A percentile compares a stretch with the other conserved stretches of the same genome.
These are phyloP conservation scores for Ramaria rubella DNA, from an alignment of 768 basidiomycete species.

Conservation along the genomic window DNA sequence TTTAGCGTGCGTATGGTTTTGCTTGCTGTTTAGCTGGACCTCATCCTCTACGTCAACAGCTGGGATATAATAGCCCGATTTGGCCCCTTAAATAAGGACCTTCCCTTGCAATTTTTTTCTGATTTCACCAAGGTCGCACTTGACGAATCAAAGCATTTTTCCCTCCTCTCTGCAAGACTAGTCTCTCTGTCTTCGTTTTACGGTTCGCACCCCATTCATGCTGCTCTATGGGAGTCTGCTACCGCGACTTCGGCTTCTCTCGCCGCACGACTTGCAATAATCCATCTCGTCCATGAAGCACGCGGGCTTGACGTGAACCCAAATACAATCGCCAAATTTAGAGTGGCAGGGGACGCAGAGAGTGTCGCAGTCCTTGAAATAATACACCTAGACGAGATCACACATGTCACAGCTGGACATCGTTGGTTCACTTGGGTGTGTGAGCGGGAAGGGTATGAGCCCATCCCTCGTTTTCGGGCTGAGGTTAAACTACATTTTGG, in stretches of 20 bases:
- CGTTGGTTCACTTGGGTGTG: conserved; percentile 81
- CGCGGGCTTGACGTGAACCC: conserved; percentile 82
- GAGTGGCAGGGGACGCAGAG: conserved; percentile 56
- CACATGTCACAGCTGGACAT: conserved; percentile 77
- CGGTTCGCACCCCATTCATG: conserved; percentile 65
- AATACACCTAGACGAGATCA: conserved; percentile 76
- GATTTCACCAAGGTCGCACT: conserved; percentile 82
- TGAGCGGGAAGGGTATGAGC: conserved; percentile 45
- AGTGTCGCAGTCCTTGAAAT: conserved; percentile 64
- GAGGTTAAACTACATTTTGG: conserved; percentile 66
- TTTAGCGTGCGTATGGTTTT: conserved; percentile 10
- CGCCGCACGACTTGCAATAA: conserved; percentile 68
- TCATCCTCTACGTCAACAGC: conserved; percentile 25
- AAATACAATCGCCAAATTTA: conserved; percentile 65
- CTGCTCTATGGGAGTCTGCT: conserved; percentile 76
- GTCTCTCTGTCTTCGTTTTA: conserved; percentile 61
- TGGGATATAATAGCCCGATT: conserved; percentile 85
- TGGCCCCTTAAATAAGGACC: conserved; percentile 47
- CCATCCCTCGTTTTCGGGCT: conserved; percentile 57
- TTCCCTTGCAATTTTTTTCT: conserved; percentile 71
- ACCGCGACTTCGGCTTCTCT: conserved; percentile 59
- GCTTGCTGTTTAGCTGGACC: not conserved
- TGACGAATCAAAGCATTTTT: conserved; percentile 84
- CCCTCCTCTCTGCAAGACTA: conserved; percentile 57
- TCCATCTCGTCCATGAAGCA: conserved; percentile 82